phyloP scores from a whole-genome alignment of 2,329 filamentous ascomycete genomes.

The Phialophora tarda region DNA sequence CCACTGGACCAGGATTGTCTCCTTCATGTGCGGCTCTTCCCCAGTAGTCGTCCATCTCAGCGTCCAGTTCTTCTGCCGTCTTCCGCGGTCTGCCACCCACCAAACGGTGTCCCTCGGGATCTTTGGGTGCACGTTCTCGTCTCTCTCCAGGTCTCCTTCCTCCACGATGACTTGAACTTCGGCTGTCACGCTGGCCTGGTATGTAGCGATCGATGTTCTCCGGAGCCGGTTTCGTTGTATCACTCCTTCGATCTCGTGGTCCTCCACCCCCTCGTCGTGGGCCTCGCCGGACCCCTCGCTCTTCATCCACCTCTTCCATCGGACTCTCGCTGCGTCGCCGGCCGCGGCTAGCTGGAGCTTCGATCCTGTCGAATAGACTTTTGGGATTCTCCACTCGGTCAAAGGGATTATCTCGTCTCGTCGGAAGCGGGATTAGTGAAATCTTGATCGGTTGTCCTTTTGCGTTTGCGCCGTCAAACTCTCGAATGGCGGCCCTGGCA shows the following conservation, averaged over 20 bases:
- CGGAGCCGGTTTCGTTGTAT: slow-evolving; percentile 61
- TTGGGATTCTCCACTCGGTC: slow-evolving; percentile 60
- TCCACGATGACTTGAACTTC: slow-evolving; percentile 49
- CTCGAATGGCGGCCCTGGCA: slow-evolving; percentile 73
- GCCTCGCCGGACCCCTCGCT: slow-evolving; percentile 48
- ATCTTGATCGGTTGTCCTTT: slow-evolving; percentile 84
- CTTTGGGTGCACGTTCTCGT: slow-evolving; percentile 42
- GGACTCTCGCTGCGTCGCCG: slow-evolving; percentile 52
- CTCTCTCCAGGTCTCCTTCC: slow-evolving; percentile 56
- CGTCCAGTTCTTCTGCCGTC: slow-evolving; percentile 89
- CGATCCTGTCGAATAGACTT: slow-evolving; percentile 70
- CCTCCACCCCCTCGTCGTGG: slow-evolving; percentile 43
- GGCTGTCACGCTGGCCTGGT: slow-evolving; percentile 60
- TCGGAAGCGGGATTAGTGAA: slow-evolving; percentile 65
- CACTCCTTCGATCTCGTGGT: slow-evolving; percentile 59
- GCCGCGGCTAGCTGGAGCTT: slow-evolving; percentile 50
- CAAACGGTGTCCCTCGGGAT: slow-evolving; percentile 48
- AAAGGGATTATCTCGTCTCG: slow-evolving; percentile 52
- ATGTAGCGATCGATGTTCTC: slow-evolving; percentile 80
- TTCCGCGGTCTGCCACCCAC: slow-evolving; percentile 72
- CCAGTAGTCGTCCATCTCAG: slow-evolving; percentile 97
- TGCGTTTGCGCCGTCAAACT: slow-evolving; percentile 89
- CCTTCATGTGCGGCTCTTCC: slow-evolving; percentile 53
- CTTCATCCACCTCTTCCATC: slow-evolving; percentile 44
- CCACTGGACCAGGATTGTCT: slow-evolving; percentile 43